Conservation (phyloP, 768 basidiomycete species). For the Sistotremastrum niveocremeum region DNA sequence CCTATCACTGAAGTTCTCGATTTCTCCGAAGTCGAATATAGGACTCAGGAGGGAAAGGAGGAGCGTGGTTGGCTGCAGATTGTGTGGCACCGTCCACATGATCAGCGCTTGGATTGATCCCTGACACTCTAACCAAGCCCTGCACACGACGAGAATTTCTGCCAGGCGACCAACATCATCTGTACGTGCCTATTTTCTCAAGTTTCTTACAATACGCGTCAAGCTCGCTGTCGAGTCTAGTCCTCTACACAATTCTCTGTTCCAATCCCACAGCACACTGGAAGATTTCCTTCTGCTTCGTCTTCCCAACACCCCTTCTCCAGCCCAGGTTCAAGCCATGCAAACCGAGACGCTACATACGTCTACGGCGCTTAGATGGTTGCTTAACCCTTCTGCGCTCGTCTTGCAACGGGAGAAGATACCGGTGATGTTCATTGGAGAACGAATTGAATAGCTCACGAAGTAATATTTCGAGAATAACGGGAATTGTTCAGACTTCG, state of each 20-base stretch:
- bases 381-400: constrained; percentile 94
- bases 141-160: no score
- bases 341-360: constrained; percentile 95
- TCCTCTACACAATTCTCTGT: constrained; percentile 85
- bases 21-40: no score
- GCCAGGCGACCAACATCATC: no score
- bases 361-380: constrained; percentile 97
- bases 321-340: constrained; percentile 46
- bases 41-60: no score
- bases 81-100: no score
- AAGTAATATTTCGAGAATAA: constrained; percentile 56
- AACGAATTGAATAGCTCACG: constrained; percentile 83
- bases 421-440: constrained; percentile 93
- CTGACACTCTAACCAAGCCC: no score
- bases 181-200: no score
- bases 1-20: no score
- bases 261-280: constrained; percentile 69
- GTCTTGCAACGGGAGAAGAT: constrained; percentile 82
- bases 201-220: constrained; percentile 3
- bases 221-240: constrained; percentile 8
- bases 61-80: no score
- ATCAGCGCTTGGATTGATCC: no score
- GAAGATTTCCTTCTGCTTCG: no score
- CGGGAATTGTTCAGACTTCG: constrained; percentile 83
- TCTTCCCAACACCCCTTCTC: constrained; percentile 90